Evolutionary conservation across 2,329 filamentous ascomycete genomes (phyloP).

Genomic region (Talaromyces pinophilus): DNA sequence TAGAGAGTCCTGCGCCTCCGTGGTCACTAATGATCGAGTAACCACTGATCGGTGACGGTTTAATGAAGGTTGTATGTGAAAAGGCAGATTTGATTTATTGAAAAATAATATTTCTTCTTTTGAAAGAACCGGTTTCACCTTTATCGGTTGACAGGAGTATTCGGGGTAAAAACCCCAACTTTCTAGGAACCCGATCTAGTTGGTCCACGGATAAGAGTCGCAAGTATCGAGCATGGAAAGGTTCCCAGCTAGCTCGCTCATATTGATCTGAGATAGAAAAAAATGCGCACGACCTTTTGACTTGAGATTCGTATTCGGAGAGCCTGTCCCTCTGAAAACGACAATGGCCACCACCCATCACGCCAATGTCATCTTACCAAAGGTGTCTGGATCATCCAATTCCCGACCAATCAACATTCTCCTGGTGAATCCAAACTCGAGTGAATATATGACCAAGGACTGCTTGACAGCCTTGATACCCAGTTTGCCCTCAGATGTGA

Average conservation of each 20-base stretch:
- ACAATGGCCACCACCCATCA: not conserved
- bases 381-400: not conserved
- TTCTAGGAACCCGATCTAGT: too few relatives aligned
- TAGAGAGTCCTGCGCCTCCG: not conserved
- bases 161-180: not conserved
- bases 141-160: too few relatives aligned
- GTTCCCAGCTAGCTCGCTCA: not conserved
- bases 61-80: not conserved
- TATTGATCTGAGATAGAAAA: not conserved
- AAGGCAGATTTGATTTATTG: too few relatives aligned
- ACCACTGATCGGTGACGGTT: not conserved
- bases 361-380: not conserved
- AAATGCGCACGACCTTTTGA: not conserved
- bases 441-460: conserved; percentile 50
- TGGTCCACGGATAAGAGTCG: not conserved
- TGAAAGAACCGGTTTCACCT: too few relatives aligned
- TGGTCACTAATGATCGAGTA: not conserved
- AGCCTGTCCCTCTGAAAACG: not conserved
- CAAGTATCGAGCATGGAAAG: not conserved
- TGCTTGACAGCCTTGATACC: conserved; percentile 48
- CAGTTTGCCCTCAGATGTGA: conserved; percentile 51
- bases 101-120: too few relatives aligned
- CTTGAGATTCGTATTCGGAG: not conserved
- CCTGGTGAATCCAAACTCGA: conserved; percentile 54
- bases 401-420: conserved; percentile 39